Base-by-base conservation (phyloP, 73 alveolate species). In the Breviolum minutum region DNA sequence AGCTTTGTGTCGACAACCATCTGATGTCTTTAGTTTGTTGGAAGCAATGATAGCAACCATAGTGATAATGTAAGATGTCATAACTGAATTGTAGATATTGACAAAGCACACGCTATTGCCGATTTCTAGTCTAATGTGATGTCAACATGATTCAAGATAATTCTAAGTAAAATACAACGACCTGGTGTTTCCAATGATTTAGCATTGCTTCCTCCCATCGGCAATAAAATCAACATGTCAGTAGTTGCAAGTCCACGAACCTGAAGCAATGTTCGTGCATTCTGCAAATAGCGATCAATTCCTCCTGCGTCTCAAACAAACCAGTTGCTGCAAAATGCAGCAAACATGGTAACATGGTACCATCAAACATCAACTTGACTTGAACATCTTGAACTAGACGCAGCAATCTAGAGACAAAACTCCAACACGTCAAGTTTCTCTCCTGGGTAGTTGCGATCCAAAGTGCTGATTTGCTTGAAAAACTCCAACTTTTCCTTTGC, bases 361-460 rank as follows among this genome's bases (percentile, higher is more conserved):
- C 24, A 68, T 22, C 17, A 68, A 68, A 68, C 2, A 68, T 68
- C 77, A 14, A 22, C 2, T 22, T 17, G n/a, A 22, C 77, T 22
- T 22, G 24, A 40, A 40, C 54, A 2, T 1, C 77, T 22, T 22
- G 24, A 40, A 40, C 54, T 40, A 40, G 54, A 40, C 54, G 54
- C 54, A 40, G 54, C 0, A n/a, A 9, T 7, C 26, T 77, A 17
- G 20, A 10, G 63, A 24, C 87, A 22, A 29, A 24, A 8, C 89
- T 80, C n/a, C n/a, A n/a, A n/a, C n/a, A n/a, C n/a, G n/a, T n/a
- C n/a, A n/a, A n/a, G n/a, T n/a, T n/a, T n/a, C n/a, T n/a, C n/a
- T n/a, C 96, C 96, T 89, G 96, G 96, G 22, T 89, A 89, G 74
- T 89, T 89, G 74, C 62, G 32, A 61, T 89, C 96, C 87, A 89